Evolutionary conservation across 2,329 filamentous ascomycete genomes (phyloP).

Genomic region (Neurospora sp.): DNA sequence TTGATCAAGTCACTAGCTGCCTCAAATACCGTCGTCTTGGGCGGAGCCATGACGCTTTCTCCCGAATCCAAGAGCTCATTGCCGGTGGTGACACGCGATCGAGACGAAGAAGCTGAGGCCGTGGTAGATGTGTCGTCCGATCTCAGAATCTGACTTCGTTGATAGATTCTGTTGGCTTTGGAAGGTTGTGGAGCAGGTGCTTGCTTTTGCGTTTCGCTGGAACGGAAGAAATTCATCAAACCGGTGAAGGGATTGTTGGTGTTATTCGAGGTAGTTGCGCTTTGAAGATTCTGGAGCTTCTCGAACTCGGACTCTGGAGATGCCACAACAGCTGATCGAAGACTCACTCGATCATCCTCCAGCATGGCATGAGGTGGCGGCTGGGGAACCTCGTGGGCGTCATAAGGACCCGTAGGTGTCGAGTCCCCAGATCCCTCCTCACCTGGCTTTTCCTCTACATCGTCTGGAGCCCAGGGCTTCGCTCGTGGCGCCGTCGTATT

Average conservation of each 20-base stretch:
- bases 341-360: constrained; percentile 55
- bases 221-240: constrained; percentile 68
- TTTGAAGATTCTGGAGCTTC: constrained; percentile 16
- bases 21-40: constrained; percentile 88
- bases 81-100: constrained; percentile 38
- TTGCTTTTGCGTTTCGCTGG: constrained; percentile 40
- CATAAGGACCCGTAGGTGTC: constrained; percentile 26
- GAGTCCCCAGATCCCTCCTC: constrained; percentile 21
- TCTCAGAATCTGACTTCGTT: constrained; percentile 65
- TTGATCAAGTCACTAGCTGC: constrained; percentile 88
- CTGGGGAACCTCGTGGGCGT: constrained; percentile 56
- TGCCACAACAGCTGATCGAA: constrained; percentile 33
- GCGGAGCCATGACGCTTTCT: constrained; percentile 57
- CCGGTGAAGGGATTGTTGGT: constrained; percentile 44
- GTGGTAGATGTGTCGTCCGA: constrained; percentile 27
- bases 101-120: constrained; percentile 24
- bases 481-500: constrained; percentile 42
- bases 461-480: constrained; percentile 30
- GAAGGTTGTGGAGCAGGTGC: constrained; percentile 35
- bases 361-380: constrained; percentile 55
- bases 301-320: constrained; percentile 18
- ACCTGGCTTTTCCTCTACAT: constrained; percentile 11
- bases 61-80: constrained; percentile 36
- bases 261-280: constrained; percentile 28
- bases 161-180: constrained; percentile 63